Evolutionary conservation across 1,139 yeast species (phyloP).

Genomic region (Suhomyces bolitotheri): DNA sequence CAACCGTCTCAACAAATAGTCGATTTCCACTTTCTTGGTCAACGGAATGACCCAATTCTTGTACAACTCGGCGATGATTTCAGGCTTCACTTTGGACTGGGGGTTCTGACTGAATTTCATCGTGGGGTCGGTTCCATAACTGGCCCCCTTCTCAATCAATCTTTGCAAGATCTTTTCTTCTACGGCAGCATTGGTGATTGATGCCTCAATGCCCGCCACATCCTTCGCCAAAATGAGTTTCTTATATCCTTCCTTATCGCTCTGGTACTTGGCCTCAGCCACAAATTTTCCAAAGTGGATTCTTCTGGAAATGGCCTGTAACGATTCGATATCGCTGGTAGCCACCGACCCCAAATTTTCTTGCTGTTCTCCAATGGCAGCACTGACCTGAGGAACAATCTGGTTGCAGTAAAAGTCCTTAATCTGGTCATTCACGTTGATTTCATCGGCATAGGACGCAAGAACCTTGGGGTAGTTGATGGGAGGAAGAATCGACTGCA

Average conservation of each 20-base stretch:
- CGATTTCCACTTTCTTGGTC: slow-evolving; percentile 93
- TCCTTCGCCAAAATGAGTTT: slow-evolving; percentile 67
- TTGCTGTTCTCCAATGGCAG: slow-evolving; percentile 68
- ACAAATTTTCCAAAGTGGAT: slow-evolving; percentile 97
- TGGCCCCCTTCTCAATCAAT: slow-evolving; percentile 73
- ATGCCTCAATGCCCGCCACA: slow-evolving; percentile 68
- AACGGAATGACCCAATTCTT: slow-evolving; percentile 87
- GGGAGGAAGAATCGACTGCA: slow-evolving; percentile 73
- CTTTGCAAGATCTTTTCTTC: slow-evolving; percentile 82
- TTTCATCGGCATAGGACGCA: slow-evolving; percentile 69
- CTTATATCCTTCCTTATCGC: slow-evolving; percentile 64
- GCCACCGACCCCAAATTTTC: slow-evolving; percentile 91
- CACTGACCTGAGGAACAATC: slow-evolving; percentile 74
- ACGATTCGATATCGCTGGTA: slow-evolving; percentile 76
- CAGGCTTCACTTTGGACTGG: slow-evolving; percentile 80
- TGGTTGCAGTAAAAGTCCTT: slow-evolving; percentile 63
- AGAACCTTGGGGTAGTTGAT: slow-evolving; percentile 76
- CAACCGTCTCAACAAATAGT: slow-evolving; percentile 78
- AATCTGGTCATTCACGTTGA: slow-evolving; percentile 74
- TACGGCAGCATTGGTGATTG: slow-evolving; percentile 84
- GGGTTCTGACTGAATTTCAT: slow-evolving; percentile 65
- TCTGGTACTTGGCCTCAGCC: slow-evolving; percentile 87
- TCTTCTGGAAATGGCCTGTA: slow-evolving; percentile 89
- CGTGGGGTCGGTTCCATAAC: slow-evolving; percentile 87
- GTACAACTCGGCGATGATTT: slow-evolving; percentile 77